These are phyloP conservation scores for Clonostachys byssicola DNA, from an alignment of 2,329 filamentous ascomycete species.

Conservation along the genomic window DNA sequence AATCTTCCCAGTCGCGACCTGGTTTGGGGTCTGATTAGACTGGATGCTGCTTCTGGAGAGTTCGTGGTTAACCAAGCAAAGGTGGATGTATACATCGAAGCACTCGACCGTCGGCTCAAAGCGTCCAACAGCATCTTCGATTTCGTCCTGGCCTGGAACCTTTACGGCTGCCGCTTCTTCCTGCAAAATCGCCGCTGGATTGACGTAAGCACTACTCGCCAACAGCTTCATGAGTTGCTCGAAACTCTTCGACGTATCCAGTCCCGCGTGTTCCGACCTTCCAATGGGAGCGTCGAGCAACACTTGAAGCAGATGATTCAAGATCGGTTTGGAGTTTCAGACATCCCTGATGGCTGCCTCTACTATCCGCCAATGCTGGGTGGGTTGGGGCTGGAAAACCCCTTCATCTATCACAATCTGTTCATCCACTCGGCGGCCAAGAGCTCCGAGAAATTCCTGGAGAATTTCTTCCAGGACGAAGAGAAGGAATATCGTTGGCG, in stretches of 20 bases:
- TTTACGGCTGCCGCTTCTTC: background rate
- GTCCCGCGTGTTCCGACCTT: background rate
- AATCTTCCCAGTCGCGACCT: background rate
- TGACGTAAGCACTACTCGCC: background rate
- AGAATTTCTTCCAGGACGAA: background rate
- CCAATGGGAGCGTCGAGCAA: background rate
- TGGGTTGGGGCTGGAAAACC: background rate
- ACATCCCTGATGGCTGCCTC: background rate
- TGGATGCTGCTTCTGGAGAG: background rate
- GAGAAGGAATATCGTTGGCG: background rate
- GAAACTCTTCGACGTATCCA: background rate
- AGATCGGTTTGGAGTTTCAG: background rate
- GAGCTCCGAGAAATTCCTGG: background rate
- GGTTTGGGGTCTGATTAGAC: background rate
- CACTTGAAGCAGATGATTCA: background rate
- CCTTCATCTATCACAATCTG: background rate
- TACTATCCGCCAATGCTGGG: background rate
- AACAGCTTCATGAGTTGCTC: background rate
- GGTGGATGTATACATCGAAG: background rate
- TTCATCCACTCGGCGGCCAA: background rate
- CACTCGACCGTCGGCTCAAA: background rate
- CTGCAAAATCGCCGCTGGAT: background rate
- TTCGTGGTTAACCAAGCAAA: background rate
- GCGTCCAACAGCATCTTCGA: background rate
- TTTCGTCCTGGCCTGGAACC: background rate